These are phyloP conservation scores for Lepidium didymum DNA, from an alignment of 345 rosid species.

Conservation along the genomic window DNA sequence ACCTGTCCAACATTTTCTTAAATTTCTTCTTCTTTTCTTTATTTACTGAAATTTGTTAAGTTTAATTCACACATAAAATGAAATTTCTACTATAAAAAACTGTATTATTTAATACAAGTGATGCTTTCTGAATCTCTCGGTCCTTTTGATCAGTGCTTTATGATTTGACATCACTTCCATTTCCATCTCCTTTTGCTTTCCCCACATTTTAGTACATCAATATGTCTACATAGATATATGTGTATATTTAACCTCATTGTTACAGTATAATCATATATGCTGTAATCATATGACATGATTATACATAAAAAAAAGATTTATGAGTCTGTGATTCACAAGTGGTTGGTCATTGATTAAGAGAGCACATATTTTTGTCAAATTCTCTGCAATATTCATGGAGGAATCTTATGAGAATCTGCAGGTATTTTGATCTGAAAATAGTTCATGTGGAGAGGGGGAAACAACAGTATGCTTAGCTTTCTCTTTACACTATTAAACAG, in stretches of 20 bases:
- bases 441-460: background rate
- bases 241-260: background rate
- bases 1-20: background rate
- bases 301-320: background rate
- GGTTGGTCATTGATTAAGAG: background rate
- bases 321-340: conserved; percentile 5
- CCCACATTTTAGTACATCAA: background rate
- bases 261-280: background rate
- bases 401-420: conserved; percentile 21
- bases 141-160: conserved; percentile 9
- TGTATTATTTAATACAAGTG: background rate
- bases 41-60: background rate
- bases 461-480: conserved; percentile 14
- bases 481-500: conserved; percentile 4
- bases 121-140: conserved; percentile 7
- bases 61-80: background rate
- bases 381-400: conserved; percentile 21
- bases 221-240: background rate
- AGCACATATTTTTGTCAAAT: background rate
- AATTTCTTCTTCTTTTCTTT: background rate
- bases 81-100: background rate
- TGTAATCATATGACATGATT: background rate
- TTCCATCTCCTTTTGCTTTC: conserved; percentile 22
- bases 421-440: conserved; percentile 10
- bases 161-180: conserved; percentile 27